Base-by-base conservation (phyloP, 2,329 filamentous ascomycete genomes). In the Aureobasidium lini region DNA sequence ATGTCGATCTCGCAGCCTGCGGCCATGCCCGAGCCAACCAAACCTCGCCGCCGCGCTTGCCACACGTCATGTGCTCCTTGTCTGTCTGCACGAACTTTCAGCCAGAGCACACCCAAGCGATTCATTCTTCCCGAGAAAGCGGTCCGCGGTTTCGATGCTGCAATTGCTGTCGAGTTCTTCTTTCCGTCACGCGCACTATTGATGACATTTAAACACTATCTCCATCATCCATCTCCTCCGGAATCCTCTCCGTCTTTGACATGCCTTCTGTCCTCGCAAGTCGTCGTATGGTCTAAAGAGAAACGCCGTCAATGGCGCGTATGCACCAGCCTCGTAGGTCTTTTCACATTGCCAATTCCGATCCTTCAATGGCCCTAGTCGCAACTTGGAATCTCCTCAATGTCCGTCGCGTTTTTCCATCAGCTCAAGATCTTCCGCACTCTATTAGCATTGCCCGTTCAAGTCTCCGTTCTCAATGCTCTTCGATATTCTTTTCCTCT, bases 11-110 rank as follows among this genome's bases (percentile, higher is more conserved):
- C 29, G 18, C 53, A 47, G 53, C 53, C 53, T 57, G 10, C 53
- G 28, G n/a, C 46, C 46, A 46, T 57, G 52, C 52, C 52, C 52
- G 52, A 57, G 28, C 54, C 54, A 57, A 57, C 54, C 54, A 57
- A 29, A 40, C 32, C 39, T 23, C 15, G 15, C 39, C 37, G 23
- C 37, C 47, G 13, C 5, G 37, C 50, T 54, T 18, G 37, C 29
- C 39, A 23, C 37, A 46, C 52, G 52, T 56, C 52, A 56, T 44
- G 40, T 56, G 52, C 52, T 54, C 40, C 40, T 46, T 36, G n/a
- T 46, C 31, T 37, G 16, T 43, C 31, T 56, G 52, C 50, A 54
- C 50, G 36, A 29, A 13, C 15, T 40, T 42, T 54, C 50, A 43
- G 50, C 39, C 50, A 54, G 16, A 54, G 50, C 7, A 42, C 15